phyloP scores from a whole-genome alignment of 768 basidiomycete species.

The Auriscalpium vulgare region DNA sequence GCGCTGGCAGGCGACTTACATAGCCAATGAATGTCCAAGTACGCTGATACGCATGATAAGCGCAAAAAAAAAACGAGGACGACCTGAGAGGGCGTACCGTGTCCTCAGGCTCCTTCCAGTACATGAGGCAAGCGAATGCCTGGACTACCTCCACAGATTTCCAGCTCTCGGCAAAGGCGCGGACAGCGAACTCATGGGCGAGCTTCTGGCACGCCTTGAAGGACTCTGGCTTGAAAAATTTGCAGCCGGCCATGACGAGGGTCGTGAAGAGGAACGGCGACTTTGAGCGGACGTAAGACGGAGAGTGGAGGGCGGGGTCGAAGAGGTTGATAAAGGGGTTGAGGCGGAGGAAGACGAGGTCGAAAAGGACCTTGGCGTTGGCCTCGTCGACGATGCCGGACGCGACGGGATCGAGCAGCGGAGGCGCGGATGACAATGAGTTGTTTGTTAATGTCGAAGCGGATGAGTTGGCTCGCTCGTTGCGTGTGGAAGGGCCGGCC shows the following conservation, averaged over 20 bases:
- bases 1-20: conserved; percentile 33
- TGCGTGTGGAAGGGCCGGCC: conserved; percentile 25
- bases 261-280: conserved; percentile 83
- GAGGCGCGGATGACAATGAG: conserved; percentile 16
- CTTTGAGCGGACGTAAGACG: conserved; percentile 67
- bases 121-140: conserved; percentile 81
- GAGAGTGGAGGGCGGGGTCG: conserved; percentile 79
- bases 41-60: conserved; percentile 34
- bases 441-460: conserved; percentile 3
- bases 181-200: conserved; percentile 65
- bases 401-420: conserved; percentile 58
- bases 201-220: conserved; percentile 65
- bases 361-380: conserved; percentile 66
- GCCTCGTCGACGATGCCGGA: conserved; percentile 63
- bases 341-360: conserved; percentile 71
- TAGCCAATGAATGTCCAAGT: conserved; percentile 88
- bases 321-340: conserved; percentile 89
- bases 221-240: conserved; percentile 67
- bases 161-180: conserved; percentile 72
- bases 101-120: conserved; percentile 87
- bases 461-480: conserved; percentile 27
- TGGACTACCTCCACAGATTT: conserved; percentile 84
- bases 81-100: conserved; percentile 38
- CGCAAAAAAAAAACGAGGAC: neutral
- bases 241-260: conserved; percentile 76